Base-by-base conservation (phyloP, 1,139 yeast species). In the Suhomyces terraborum region DNA sequence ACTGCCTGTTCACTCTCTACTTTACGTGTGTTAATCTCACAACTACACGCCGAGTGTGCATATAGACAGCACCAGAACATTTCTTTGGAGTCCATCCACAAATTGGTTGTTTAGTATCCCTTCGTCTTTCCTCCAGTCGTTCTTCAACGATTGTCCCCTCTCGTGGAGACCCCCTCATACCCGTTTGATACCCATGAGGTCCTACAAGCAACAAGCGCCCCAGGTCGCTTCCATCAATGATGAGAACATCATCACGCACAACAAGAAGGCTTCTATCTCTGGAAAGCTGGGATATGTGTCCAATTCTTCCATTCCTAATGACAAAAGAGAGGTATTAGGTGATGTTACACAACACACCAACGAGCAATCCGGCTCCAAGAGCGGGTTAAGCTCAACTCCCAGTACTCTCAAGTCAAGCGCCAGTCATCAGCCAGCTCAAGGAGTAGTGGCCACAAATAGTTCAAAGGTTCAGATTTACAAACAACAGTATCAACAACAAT, bases 291-390 rank as follows among this genome's bases (percentile, higher is more conserved):
- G 23, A 4, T 25, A 22, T n/a, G 33, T 19, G 21, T 8, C 28
- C 18, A 17, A 24, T 32, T 5, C 32, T 20, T 24, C 34, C 6
- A 8, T 29, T 8, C 10, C 35, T 6, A 23, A 31, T 18, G 46
- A 42, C n/a, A 38, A 24, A 20, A 54, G 70, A 42, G 67, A 63
- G 41, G 69, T 58, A 9, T 62, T 66, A 45, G 58, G 62, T 29
- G 70, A 66, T 44, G 53, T 65, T 18, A 64, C 69, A 1, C 55
- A 57, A 35, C 55, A 41, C 25, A 45, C 46, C 32, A 42, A 47
- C 19, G 50, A 46, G 20, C 35, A 36, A 19, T n/a, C 24, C 9
- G 14, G 21, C 6, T 22, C 41, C 16, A 43, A 36, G 18, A 18
- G 13, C 3, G 30, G 35, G 9, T 13, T 20, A 28, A 36, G 14